Percentiles rank a stretch among this genome's conserved stretches.
phyloP scores from a whole-genome alignment of 306 rosid genomes.

The Cicer yamashitae region DNA sequence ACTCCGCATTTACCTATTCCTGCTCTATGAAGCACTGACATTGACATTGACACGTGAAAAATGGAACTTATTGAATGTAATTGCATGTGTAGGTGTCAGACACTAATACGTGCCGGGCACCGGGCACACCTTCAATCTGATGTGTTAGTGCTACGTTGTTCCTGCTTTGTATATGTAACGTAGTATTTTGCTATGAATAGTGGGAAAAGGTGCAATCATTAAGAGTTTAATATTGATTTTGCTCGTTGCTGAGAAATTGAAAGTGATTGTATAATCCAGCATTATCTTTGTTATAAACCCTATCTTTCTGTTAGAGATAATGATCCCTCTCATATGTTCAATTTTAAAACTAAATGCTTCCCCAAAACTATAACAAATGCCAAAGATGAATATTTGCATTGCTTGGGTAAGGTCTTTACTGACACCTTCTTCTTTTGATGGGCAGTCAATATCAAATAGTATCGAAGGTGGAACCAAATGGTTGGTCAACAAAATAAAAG shows the following conservation, averaged over 20 bases:
- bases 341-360: conserved; percentile 23
- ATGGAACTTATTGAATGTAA: too few species aligned
- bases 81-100: too few species aligned
- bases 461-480: conserved; percentile 88
- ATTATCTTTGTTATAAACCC: not conserved
- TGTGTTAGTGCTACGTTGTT: too few species aligned
- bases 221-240: too few species aligned
- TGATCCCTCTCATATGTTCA: conserved; percentile 1
- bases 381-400: conserved; percentile 8
- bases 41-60: too few species aligned
- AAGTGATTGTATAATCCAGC: conserved; percentile 16
- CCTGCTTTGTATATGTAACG: too few species aligned
- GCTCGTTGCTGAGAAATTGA: too few species aligned
- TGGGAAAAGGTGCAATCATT: too few species aligned
- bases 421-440: conserved; percentile 41
- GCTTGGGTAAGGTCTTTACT: conserved; percentile 12
- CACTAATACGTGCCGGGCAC: too few species aligned
- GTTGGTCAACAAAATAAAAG: conserved; percentile 86
- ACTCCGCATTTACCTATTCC: not conserved
- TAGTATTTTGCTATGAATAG: too few species aligned
- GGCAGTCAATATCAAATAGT: conserved; percentile 66
- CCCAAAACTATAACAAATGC: conserved; percentile 17
- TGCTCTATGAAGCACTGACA: not conserved
- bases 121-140: too few species aligned
- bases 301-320: conserved; percentile 22